Evolutionary conservation across 331 rosid genomes (phyloP).

Genomic region (Ulmus americana): DNA sequence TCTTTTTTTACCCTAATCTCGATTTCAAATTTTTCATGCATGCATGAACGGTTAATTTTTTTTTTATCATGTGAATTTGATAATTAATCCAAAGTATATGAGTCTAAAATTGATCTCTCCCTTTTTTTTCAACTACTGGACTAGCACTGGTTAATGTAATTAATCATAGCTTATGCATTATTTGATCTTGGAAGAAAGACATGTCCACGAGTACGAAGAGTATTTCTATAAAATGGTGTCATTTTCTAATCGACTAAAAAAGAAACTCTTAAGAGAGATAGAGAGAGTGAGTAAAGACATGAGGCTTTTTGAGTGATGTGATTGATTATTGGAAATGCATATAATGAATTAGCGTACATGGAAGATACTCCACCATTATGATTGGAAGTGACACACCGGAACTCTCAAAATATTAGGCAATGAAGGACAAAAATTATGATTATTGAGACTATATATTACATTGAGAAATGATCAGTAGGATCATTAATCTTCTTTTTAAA

Average conservation of each 20-base stretch:
- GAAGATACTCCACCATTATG: constrained; percentile 2
- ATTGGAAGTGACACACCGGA: background rate
- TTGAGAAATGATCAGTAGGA: too few species aligned
- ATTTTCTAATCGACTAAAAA: background rate
- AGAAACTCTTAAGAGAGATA: background rate
- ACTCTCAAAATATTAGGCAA: constrained; percentile 1
- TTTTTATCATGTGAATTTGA: background rate
- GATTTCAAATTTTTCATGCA: background rate
- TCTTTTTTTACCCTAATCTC: background rate
- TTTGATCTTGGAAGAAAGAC: background rate
- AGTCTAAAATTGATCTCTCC: too few species aligned
- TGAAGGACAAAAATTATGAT: background rate
- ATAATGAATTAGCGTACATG: background rate
- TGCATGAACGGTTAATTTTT: background rate
- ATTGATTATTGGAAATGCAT: background rate
- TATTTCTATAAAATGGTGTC: background rate
- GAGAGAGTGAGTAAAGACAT: background rate
- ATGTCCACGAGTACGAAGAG: background rate
- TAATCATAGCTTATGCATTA: background rate
- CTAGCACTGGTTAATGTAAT: too few species aligned
- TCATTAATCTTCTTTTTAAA: background rate
- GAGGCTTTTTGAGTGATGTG: background rate
- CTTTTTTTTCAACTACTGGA: too few species aligned
- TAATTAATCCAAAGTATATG: background rate
- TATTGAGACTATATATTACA: background rate